Evolutionary conservation across 225 moss, liverwort and hornwort genomes (phyloP), one percentile per base, ranked within the genome.

Genomic region (Polytrichum formosum): DNA sequence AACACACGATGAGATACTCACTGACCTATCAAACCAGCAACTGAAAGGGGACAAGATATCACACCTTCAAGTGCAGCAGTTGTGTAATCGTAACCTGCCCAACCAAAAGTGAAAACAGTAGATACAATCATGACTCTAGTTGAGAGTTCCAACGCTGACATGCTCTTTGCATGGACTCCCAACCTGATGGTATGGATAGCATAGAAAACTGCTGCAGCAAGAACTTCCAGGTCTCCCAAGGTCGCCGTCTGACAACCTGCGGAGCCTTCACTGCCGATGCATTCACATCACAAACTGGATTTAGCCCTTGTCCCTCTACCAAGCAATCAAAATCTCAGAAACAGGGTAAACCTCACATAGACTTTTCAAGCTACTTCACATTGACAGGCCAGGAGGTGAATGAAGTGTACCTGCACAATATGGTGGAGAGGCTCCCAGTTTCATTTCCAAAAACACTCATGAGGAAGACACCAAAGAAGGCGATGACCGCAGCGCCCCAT

Each of bases 71-170:
- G 77, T 16, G 63, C 28, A 66, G 74, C 77, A 73, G 16, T 73
- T 59, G 64, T 63, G 23, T 77, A 81, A 69, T 88, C 85, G 22
- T 70, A 85, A 65, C 73, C 77, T 46, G 55, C 82, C 88, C 88
- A 88, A 54, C 53, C 74, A 54, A 80, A 68, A 60, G 85, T 81
- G 72, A 22, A 82, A 33, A 25, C 75, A 21, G 79, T 79, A 60
- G 84, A 85, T 59, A 80, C 84, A 8, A 85, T 3, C 85, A 85
- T 88, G 65, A 88, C 82, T 23, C 73, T 74, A 53, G 87, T 88
- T 27, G 79, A 84, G 54, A 88, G 84, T 26, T 80, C 83, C 71
- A 88, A 55, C 18, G 87, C 82, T 55, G 81, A 82, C 60, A 63
- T 2, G 61, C 73, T 78, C 75, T 77, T 79, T 17, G 87, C 84